A percentile compares a stretch with the other conserved stretches of the same genome.
Conservation (phyloP, 257 asterid genomes). For the Przewalskia tangutica region DNA sequence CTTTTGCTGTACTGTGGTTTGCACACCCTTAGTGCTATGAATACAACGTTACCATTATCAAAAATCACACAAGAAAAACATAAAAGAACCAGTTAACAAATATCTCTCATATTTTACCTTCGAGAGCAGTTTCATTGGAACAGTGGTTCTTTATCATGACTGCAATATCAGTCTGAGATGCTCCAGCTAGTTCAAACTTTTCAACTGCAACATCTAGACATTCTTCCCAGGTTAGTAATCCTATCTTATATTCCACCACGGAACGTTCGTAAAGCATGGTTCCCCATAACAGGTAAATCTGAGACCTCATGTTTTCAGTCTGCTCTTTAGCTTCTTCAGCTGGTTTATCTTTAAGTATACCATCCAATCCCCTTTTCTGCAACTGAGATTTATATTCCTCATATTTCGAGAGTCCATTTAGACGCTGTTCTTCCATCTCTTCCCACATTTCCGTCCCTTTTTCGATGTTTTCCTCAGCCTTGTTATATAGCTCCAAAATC, state of each 20-base stretch:
- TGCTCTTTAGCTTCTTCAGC: constrained; percentile 59
- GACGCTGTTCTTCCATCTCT: constrained; percentile 82
- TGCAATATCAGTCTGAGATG: constrained; percentile 74
- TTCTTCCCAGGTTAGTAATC: constrained; percentile 87
- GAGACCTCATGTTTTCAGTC: constrained; percentile 63
- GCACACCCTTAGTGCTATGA: too few species aligned
- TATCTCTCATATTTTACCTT: constrained; percentile 36
- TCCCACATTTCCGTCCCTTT: constrained; percentile 91
- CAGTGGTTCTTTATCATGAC: constrained; percentile 94
- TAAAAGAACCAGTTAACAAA: not conserved
- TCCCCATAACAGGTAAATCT: constrained; percentile 85
- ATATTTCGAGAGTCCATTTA: constrained; percentile 64
- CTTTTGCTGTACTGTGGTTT: too few species aligned
- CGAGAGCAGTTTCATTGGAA: constrained; percentile 85
- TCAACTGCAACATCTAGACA: constrained; percentile 88
- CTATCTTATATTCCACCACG: constrained; percentile 80
- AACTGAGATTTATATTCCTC: constrained; percentile 54
- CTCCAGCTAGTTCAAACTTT: constrained; percentile 84
- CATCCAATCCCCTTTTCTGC: constrained; percentile 55
- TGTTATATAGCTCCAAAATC: constrained; percentile 75
- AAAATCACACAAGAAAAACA: not conserved
- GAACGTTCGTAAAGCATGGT: constrained; percentile 85
- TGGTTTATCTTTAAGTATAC: constrained; percentile 38
- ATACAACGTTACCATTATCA: too few species aligned
- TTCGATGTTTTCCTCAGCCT: constrained; percentile 90